phyloP scores from a whole-genome alignment of 805 yeast genomes.

The Diddensiella caesifluorescens region DNA sequence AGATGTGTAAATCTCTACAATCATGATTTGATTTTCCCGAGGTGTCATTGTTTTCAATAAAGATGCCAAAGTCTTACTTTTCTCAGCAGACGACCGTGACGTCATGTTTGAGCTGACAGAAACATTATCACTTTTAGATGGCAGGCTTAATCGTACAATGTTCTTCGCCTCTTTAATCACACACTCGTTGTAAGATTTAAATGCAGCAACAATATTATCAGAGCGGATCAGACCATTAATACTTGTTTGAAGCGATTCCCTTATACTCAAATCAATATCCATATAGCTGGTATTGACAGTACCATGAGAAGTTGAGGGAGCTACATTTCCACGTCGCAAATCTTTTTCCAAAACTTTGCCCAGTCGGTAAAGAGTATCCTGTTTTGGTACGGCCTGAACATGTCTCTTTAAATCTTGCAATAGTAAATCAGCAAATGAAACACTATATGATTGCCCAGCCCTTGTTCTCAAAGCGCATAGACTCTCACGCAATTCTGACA shows the following conservation, averaged over 20 bases:
- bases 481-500: constrained; percentile 45
- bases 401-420: constrained; percentile 58
- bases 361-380: constrained; percentile 50
- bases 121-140: constrained; percentile 33
- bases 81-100: constrained; percentile 29
- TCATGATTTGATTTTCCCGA: constrained; percentile 67
- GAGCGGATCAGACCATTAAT: constrained; percentile 57
- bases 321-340: not conserved
- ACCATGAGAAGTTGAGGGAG: not conserved
- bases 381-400: constrained; percentile 43
- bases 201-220: constrained; percentile 57
- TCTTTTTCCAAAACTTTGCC: constrained; percentile 25
- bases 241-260: constrained; percentile 40
- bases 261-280: constrained; percentile 38
- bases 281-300: constrained; percentile 36
- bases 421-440: constrained; percentile 50
- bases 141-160: constrained; percentile 61
- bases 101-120: constrained; percentile 27
- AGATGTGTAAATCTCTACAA: constrained; percentile 52
- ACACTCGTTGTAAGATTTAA: constrained; percentile 58
- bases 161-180: constrained; percentile 67
- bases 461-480: constrained; percentile 52
- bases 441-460: constrained; percentile 64
- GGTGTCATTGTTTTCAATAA: constrained; percentile 63
- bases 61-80: constrained; percentile 39